Evolutionary conservation across 306 rosid species (phyloP).

Genomic region (Adenanthera pavonina): DNA sequence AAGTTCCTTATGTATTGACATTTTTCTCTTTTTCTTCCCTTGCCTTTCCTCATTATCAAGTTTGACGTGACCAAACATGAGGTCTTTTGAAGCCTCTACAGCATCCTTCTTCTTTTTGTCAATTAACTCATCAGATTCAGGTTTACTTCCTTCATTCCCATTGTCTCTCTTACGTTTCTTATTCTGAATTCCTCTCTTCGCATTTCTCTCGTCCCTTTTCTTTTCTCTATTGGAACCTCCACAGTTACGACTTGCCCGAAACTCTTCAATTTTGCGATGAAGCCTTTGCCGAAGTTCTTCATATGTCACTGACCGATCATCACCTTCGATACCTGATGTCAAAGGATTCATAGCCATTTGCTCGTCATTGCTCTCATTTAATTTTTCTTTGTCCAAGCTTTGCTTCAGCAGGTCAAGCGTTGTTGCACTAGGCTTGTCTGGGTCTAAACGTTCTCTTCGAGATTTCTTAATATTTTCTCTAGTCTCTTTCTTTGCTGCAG

Average conservation of each 20-base stretch:
- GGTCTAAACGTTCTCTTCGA: not conserved
- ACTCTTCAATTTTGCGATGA: not conserved
- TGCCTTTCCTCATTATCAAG: slow-evolving; percentile 2
- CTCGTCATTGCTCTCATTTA: not conserved
- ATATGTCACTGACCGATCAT: slow-evolving; percentile 2
- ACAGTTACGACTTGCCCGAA: slow-evolving; percentile 4
- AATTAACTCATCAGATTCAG: not conserved
- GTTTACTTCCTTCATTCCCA: not conserved
- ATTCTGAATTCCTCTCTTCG: not conserved
- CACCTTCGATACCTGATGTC: not conserved
- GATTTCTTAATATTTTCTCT: not conserved
- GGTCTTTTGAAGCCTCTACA: slow-evolving; percentile 1
- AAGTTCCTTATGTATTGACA: slow-evolving; percentile 71
- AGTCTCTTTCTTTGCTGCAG: not conserved
- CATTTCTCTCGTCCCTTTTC: not conserved
- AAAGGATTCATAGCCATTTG: not conserved
- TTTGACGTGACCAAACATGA: not conserved
- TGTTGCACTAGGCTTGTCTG: not conserved
- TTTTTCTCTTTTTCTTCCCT: slow-evolving; percentile 13
- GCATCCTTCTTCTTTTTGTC: not conserved
- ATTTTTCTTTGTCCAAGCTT: slow-evolving; percentile 2
- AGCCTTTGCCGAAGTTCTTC: slow-evolving; percentile 14
- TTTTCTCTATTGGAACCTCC: not conserved
- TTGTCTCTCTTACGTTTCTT: slow-evolving; percentile 6
- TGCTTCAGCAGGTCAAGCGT: slow-evolving; percentile 7